These are phyloP conservation scores for Macrotyloma uniflorum DNA, from an alignment of 306 rosid genomes.

Conservation along the genomic window DNA sequence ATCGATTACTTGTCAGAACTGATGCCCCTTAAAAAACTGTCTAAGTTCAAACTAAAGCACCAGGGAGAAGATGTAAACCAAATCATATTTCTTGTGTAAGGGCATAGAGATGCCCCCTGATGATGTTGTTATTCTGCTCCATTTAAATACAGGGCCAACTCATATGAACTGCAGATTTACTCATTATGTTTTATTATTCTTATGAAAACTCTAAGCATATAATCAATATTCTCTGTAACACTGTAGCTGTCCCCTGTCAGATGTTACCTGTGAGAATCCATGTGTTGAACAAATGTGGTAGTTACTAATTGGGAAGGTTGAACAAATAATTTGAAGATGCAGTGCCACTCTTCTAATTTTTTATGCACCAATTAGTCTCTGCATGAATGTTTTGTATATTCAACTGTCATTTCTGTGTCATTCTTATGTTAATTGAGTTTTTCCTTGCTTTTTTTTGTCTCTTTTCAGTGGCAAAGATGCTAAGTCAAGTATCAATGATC, in stretches of 20 bases:
- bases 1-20: neutral
- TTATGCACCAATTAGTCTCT: neutral
- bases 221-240: neutral
- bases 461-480: slow-evolving; percentile 50
- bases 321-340: neutral
- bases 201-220: neutral
- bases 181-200: neutral
- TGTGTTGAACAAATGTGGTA: neutral
- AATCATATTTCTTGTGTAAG: neutral
- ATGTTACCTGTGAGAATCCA: slow-evolving; percentile 1
- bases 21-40: neutral
- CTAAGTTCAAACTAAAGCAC: neutral
- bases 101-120: neutral
- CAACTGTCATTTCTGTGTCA: neutral
- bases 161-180: neutral
- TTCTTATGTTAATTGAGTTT: slow-evolving; percentile 22
- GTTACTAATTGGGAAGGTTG: neutral
- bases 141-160: neutral
- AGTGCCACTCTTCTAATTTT: slow-evolving; percentile 12
- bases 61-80: neutral
- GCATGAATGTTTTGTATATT: slow-evolving; percentile 13
- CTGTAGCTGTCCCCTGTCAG: neutral
- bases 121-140: slow-evolving; percentile 10
- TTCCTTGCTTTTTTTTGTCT: slow-evolving; percentile 11
- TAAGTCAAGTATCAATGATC: slow-evolving; percentile 37